Evolutionary conservation across 1,284 basidiomycete genomes (phyloP).

Genomic region (Tranzscheliella williamsii): DNA sequence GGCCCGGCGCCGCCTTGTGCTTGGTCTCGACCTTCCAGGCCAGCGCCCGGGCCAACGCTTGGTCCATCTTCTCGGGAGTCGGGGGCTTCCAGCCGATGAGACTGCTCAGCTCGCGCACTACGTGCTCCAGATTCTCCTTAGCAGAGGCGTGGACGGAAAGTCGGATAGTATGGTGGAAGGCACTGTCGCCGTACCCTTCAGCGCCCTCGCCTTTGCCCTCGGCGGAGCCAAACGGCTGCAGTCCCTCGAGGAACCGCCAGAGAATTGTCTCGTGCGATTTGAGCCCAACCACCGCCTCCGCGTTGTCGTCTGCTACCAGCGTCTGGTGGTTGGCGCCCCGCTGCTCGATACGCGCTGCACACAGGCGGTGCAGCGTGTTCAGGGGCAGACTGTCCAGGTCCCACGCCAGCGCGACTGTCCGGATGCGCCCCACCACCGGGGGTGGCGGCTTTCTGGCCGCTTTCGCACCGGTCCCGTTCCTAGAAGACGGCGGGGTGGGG

Average conservation of each 20-base stretch:
- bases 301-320: constrained; percentile 26
- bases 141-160: constrained; percentile 67
- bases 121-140: constrained; percentile 19
- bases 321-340: constrained; percentile 57
- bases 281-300: constrained; percentile 1
- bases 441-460: constrained; percentile 2
- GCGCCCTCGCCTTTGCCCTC: constrained; percentile 52
- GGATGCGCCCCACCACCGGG: constrained; percentile 20
- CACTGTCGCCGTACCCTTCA: constrained; percentile 61
- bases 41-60: constrained; percentile 21
- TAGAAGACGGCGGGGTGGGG: neutral
- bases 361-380: constrained; percentile 44
- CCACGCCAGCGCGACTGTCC: constrained; percentile 49
- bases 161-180: constrained; percentile 72
- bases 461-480: neutral
- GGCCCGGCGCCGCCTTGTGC: no score
- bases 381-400: constrained; percentile 40
- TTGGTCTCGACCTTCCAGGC: constrained; percentile 15
- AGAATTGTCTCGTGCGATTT: constrained; percentile 75
- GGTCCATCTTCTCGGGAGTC: constrained; percentile 1
- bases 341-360: constrained; percentile 36
- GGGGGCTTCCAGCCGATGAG: constrained; percentile 22
- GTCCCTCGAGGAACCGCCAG: constrained; percentile 70
- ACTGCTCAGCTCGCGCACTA: constrained; percentile 7
- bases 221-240: constrained; percentile 68